phyloP scores from a whole-genome alignment of 768 basidiomycete genomes.

The Sutorius australiensis region DNA sequence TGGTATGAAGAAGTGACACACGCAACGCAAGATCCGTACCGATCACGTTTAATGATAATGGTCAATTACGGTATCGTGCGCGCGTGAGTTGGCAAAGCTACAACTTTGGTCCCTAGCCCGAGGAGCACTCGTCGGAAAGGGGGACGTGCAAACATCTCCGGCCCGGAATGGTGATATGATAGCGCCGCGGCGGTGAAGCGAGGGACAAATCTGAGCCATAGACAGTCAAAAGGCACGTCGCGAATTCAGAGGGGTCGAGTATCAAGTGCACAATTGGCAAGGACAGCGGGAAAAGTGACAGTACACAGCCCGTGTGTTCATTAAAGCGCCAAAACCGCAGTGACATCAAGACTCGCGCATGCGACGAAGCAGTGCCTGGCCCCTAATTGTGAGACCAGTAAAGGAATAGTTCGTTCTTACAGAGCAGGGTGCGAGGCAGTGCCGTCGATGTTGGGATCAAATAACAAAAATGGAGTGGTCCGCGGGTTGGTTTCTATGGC shows the following conservation, averaged over 20 bases:
- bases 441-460: slow-evolving; percentile 6
- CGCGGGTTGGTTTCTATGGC: background rate
- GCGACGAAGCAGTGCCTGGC: slow-evolving; percentile 5
- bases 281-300: background rate
- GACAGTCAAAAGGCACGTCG: background rate
- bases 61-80: slow-evolving; percentile 1
- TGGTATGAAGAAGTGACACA: background rate
- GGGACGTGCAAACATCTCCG: background rate
- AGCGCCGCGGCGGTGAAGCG: background rate
- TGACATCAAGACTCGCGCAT: slow-evolving; percentile 3
- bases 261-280: background rate
- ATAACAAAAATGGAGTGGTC: background rate
- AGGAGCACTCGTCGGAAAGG: background rate
- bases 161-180: background rate
- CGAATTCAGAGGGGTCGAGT: background rate
- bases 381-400: background rate
- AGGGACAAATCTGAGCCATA: background rate
- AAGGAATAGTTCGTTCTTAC: background rate
- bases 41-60: slow-evolving; percentile 16
- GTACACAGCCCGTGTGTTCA: slow-evolving; percentile 14
- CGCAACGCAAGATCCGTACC: too few species aligned
- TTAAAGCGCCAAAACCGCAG: slow-evolving; percentile 6
- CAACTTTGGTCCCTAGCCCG: background rate
- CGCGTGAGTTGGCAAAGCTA: background rate
- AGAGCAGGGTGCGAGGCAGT: slow-evolving; percentile 1